Percentiles rank a stretch among this genome's conserved stretches.
Conservation (phyloP, 768 basidiomycete species). For the Mycena indigotica region DNA sequence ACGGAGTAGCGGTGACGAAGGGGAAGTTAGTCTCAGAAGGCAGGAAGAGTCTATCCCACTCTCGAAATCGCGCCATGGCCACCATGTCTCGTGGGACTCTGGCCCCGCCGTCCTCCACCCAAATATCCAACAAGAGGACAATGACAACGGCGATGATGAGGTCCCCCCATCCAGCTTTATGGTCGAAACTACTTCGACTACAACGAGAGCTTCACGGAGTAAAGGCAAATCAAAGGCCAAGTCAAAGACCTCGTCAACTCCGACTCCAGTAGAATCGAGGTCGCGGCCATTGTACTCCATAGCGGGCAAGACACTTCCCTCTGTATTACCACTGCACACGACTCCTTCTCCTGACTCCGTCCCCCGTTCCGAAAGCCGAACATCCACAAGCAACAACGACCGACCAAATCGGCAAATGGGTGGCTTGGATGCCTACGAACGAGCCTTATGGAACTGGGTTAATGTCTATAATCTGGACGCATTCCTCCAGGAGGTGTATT, state of each 20-base stretch:
- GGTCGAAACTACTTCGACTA: conserved; percentile 61
- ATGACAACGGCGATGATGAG: conserved; percentile 78
- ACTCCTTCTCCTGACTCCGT: conserved; percentile 40
- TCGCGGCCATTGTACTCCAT: conserved; percentile 57
- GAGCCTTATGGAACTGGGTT: conserved; percentile 98
- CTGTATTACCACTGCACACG: conserved; percentile 38
- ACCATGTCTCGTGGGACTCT: conserved; percentile 59
- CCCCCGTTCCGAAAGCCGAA: conserved; percentile 21
- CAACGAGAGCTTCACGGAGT: conserved; percentile 39
- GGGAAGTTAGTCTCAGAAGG: conserved; percentile 63
- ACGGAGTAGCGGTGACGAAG: conserved; percentile 44
- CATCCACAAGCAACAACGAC: conserved; percentile 31
- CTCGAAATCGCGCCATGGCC: conserved; percentile 38
- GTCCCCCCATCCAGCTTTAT: conserved; percentile 79
- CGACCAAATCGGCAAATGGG: conserved; percentile 54
- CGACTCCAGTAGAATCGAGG: conserved; percentile 30
- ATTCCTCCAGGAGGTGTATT: conserved; percentile 93
- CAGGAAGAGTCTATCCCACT: conserved; percentile 33
- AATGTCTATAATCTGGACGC: conserved; percentile 97
- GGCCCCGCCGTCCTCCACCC: conserved; percentile 58
- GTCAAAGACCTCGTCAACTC: conserved; percentile 24
- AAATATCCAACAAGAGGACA: conserved; percentile 72
- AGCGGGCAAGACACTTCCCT: conserved; percentile 43
- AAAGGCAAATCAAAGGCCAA: conserved; percentile 32
- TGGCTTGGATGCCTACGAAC: conserved; percentile 82